Evolutionary conservation across 371 early-diverging fungal genomes (phyloP).

Genomic region (Apophysomyces elegans): DNA sequence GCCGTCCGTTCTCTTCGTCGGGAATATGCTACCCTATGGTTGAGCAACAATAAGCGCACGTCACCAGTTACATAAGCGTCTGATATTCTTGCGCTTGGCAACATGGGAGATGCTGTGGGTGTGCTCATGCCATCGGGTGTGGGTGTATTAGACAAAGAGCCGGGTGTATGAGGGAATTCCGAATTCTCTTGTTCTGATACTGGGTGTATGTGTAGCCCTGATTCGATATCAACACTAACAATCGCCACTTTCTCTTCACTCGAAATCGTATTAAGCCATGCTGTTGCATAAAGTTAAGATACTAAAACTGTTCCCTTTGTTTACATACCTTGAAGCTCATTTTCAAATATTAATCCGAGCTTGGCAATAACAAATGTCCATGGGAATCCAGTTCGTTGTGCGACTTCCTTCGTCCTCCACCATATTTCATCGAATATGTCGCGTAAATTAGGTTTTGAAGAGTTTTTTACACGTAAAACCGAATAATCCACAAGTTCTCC

Average conservation of each 20-base stretch:
- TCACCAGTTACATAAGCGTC: constrained; percentile 26
- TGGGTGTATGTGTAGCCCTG: constrained; percentile 40
- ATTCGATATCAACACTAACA: constrained; percentile 57
- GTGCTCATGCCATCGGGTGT: constrained; percentile 29
- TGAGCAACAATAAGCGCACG: constrained; percentile 54
- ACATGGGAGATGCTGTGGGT: constrained; percentile 22
- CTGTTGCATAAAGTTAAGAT: constrained; percentile 15
- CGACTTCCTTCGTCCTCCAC: constrained; percentile 36
- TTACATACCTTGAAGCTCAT: constrained; percentile 37
- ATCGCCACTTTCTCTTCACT: constrained; percentile 45
- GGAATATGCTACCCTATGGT: constrained; percentile 63
- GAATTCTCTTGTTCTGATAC: not conserved
- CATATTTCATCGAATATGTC: constrained; percentile 45
- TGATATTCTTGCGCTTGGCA: not conserved
- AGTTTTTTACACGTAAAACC: constrained; percentile 19
- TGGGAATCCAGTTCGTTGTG: constrained; percentile 34
- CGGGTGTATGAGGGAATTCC: constrained; percentile 31
- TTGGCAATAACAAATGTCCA: constrained; percentile 56
- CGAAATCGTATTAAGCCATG: constrained; percentile 46
- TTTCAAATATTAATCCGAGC: constrained; percentile 47
- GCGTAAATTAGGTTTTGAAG: constrained; percentile 7
- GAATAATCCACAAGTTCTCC: constrained; percentile 60
- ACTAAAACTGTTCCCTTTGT: not conserved
- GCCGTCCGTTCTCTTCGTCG: constrained; percentile 39
- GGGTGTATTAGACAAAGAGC: constrained; percentile 27